Evolutionary conservation across 73 alveolate species (phyloP).

Genomic region (Uronychia setigera): DNA sequence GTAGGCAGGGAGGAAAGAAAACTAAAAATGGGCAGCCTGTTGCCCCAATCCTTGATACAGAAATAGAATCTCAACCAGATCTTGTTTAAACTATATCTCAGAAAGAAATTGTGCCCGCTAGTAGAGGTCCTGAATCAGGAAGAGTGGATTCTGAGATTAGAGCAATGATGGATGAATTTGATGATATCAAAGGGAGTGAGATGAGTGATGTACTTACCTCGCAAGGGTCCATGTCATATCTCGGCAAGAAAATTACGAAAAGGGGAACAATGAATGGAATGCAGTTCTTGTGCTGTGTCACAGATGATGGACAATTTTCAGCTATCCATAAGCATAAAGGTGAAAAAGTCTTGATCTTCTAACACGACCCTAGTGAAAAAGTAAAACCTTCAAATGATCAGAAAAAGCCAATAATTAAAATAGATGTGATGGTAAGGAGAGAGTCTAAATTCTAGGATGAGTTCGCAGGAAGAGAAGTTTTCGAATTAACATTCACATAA

Average conservation of each 20-base stretch:
- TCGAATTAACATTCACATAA: neutral
- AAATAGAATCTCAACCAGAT: neutral
- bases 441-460: neutral
- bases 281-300: neutral
- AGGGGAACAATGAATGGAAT: neutral
- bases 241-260: neutral
- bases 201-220: neutral
- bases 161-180: neutral
- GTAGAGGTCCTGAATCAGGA: too few relatives aligned
- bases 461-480: neutral
- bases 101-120: neutral
- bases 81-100: neutral
- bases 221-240: neutral
- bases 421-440: neutral
- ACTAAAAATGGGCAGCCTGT: neutral
- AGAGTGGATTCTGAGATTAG: neutral
- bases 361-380: neutral
- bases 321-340: neutral
- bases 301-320: neutral
- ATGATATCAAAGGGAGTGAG: neutral
- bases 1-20: neutral
- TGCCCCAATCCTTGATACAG: neutral
- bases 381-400: neutral
- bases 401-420: neutral
- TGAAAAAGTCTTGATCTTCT: neutral